Conservation (phyloP, 2,329 filamentous ascomycete species). For the Atkinsonella texensis region DNA sequence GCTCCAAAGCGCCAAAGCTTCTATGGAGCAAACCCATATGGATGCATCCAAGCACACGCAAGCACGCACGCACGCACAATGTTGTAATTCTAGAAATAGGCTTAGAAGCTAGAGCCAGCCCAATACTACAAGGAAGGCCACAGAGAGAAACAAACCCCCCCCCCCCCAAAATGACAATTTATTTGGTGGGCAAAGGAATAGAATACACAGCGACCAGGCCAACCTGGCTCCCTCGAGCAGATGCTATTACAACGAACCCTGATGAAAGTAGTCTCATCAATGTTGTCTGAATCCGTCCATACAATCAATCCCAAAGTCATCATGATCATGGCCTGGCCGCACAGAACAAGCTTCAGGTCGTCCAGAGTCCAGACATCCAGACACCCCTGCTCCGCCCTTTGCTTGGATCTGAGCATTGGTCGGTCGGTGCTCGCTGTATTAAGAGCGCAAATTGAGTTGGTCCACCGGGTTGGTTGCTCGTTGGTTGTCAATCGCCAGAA, state of each 20-base stretch:
- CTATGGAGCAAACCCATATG: neutral
- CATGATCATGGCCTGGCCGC: too few species aligned
- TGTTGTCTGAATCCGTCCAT: too few species aligned
- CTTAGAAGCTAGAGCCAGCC: too few species aligned
- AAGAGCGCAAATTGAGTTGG: neutral
- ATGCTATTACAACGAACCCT: neutral
- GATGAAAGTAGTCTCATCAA: neutral
- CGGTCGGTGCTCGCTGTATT: slow-evolving; percentile 1
- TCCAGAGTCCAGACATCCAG: neutral
- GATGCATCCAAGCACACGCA: too few species aligned
- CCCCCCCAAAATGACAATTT: too few species aligned
- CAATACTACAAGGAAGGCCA: too few species aligned
- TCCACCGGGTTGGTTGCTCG: slow-evolving; percentile 3
- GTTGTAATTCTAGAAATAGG: too few species aligned
- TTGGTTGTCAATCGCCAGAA: slow-evolving; percentile 2
- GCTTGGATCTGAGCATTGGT: neutral
- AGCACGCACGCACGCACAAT: too few species aligned
- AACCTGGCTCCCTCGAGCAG: neutral
- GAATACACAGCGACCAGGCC: too few species aligned
- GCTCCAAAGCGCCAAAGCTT: too few species aligned
- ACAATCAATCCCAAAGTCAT: neutral
- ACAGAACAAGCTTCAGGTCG: neutral
- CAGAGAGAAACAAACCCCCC: too few species aligned
- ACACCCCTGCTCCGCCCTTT: slow-evolving; percentile 6
- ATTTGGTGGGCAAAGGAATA: too few species aligned